phyloP scores from a whole-genome alignment of 2,329 filamentous ascomycete genomes.

The Colletotrichum tofieldiae region DNA sequence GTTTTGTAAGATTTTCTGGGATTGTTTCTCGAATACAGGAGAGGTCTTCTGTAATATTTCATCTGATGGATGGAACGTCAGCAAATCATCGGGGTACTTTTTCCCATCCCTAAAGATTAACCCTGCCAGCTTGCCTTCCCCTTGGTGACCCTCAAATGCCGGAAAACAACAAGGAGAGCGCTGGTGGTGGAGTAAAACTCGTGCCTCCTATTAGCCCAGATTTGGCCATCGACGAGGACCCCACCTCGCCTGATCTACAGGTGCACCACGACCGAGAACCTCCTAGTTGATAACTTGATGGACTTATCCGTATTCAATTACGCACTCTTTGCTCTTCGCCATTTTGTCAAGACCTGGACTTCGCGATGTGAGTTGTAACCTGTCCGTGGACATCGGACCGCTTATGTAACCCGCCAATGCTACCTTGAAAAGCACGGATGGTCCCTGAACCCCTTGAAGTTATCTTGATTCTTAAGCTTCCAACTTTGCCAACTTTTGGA shows the following conservation, averaged over 20 bases:
- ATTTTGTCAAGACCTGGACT: neutral
- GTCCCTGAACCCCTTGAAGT: constrained; percentile 18
- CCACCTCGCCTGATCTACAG: neutral
- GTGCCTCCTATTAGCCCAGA: neutral
- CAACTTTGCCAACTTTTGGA: constrained; percentile 31
- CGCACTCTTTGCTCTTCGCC: too few relatives aligned
- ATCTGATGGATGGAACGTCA: too few relatives aligned
- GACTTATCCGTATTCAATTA: neutral
- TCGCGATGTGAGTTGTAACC: neutral
- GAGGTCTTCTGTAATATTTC: too few relatives aligned
- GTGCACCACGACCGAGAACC: neutral
- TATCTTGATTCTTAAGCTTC: constrained; percentile 22
- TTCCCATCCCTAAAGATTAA: neutral
- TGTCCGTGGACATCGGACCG: neutral
- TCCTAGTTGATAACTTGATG: neutral
- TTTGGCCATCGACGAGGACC: neutral
- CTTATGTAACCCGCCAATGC: neutral
- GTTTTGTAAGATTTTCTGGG: too few relatives aligned
- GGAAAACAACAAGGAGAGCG: neutral
- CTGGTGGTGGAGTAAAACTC: neutral
- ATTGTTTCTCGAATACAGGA: too few relatives aligned
- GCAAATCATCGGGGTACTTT: too few relatives aligned
- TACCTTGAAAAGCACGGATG: constrained; percentile 13
- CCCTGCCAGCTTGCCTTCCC: neutral
- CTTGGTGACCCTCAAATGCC: too few relatives aligned